Conservation (phyloP, 2,329 filamentous ascomycete genomes). For the Annulohypoxylon truncatum region DNA sequence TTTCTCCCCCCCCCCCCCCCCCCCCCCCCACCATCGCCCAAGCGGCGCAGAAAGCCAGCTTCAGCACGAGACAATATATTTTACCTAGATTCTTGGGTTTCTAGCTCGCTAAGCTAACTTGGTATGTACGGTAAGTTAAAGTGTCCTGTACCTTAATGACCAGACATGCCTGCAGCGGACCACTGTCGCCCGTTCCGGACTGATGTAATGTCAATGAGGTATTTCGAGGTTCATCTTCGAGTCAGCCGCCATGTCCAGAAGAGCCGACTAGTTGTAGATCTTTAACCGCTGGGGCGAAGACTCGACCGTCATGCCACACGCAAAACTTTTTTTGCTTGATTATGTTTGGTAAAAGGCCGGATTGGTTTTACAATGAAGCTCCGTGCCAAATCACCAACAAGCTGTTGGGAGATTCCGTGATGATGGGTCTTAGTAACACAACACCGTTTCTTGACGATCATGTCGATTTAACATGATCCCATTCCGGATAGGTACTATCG, state of each 20-base stretch:
- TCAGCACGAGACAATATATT: slow-evolving; percentile 25
- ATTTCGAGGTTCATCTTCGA: slow-evolving; percentile 32
- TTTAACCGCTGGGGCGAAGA: slow-evolving; percentile 27
- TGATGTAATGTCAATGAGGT: slow-evolving; percentile 35
- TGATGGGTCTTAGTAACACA: slow-evolving; percentile 30
- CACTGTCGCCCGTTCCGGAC: slow-evolving; percentile 31
- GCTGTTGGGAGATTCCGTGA: slow-evolving; percentile 24
- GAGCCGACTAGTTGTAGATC: slow-evolving; percentile 25
- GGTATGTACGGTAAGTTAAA: background rate
- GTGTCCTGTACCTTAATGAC: slow-evolving; percentile 10
- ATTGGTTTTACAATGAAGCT: slow-evolving; percentile 27
- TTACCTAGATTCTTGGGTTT: background rate
- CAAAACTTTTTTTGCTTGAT: background rate
- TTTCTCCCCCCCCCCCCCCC: no score
- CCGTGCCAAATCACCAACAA: slow-evolving; percentile 20
- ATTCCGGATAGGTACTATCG: slow-evolving; percentile 7
- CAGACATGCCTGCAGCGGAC: slow-evolving; percentile 23
- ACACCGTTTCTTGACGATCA: slow-evolving; percentile 28
- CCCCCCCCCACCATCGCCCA: slow-evolving; percentile 8
- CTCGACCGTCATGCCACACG: slow-evolving; percentile 21
- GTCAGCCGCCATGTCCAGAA: slow-evolving; percentile 34
- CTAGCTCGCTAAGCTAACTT: slow-evolving; percentile 16
- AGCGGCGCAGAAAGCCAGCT: slow-evolving; percentile 14
- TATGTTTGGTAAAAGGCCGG: slow-evolving; percentile 12
- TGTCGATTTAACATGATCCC: slow-evolving; percentile 12